Evolutionary conservation across 2,329 filamentous ascomycete genomes (phyloP).

Genomic region (Hypoxylon sp.): DNA sequence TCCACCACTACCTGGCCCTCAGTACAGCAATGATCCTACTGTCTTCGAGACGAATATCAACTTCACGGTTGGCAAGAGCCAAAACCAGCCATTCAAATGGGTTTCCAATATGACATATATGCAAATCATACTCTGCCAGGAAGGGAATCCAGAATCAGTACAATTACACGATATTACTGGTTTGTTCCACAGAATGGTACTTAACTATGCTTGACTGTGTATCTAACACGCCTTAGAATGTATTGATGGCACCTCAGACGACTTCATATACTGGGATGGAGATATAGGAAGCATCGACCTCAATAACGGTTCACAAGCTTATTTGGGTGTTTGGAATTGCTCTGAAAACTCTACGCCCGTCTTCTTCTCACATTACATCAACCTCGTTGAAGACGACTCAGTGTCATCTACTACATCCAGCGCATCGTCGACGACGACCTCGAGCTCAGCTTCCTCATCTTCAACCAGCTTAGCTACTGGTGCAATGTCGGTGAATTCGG

Average conservation of each 20-base stretch:
- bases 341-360: slow-evolving; percentile 17
- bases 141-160: slow-evolving; percentile 13
- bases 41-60: slow-evolving; percentile 25
- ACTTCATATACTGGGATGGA: slow-evolving; percentile 32
- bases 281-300: slow-evolving; percentile 27
- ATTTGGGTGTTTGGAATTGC: slow-evolving; percentile 27
- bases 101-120: slow-evolving; percentile 25
- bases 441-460: not conserved
- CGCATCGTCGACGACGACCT: not conserved
- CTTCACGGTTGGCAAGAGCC: slow-evolving; percentile 17
- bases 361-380: slow-evolving; percentile 34
- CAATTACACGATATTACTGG: slow-evolving; percentile 12
- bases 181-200: slow-evolving; percentile 3
- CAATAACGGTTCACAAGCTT: slow-evolving; percentile 27
- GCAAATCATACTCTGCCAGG: slow-evolving; percentile 15
- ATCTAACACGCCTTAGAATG: slow-evolving; percentile 11
- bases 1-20: slow-evolving; percentile 23
- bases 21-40: slow-evolving; percentile 20
- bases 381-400: slow-evolving; percentile 12
- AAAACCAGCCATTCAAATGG: slow-evolving; percentile 30
- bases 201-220: not conserved
- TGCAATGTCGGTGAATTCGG: not conserved
- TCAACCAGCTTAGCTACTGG: not conserved
- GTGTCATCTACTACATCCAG: slow-evolving; percentile 1
- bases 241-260: slow-evolving; percentile 2